Evolutionary conservation across 305 asterid genomes (phyloP).

Genomic region (Ilex paraguariensis): DNA sequence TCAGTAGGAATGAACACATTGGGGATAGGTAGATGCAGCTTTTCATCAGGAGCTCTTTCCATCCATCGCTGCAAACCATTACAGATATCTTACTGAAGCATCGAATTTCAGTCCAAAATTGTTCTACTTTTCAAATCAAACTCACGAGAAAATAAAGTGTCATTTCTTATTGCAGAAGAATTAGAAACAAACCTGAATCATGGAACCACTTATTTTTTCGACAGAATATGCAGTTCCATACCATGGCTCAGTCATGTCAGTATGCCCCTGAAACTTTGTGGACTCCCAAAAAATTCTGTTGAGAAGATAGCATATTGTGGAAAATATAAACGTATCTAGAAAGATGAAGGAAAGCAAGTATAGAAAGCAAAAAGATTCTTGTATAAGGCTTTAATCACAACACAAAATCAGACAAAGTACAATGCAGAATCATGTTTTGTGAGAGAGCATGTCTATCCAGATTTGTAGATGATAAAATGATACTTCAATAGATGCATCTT

Average conservation of each 20-base stretch:
- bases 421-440: too few species aligned
- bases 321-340: background rate
- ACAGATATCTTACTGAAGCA: background rate
- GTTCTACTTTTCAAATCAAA: background rate
- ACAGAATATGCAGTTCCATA: constrained; percentile 82
- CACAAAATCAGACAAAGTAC: too few species aligned
- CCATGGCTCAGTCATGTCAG: constrained; percentile 80
- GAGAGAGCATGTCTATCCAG: too few species aligned
- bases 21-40: constrained; percentile 67
- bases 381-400: too few species aligned
- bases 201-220: constrained; percentile 54
- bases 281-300: constrained; percentile 96
- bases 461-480: too few species aligned
- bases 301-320: constrained; percentile 6
- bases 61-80: constrained; percentile 62
- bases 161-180: constrained; percentile 8
- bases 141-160: constrained; percentile 8
- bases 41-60: constrained; percentile 56
- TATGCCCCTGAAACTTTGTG: constrained; percentile 71
- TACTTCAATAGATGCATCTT: too few species aligned
- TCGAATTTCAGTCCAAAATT: too few species aligned
- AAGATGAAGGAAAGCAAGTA: too few species aligned
- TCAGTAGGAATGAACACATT: constrained; percentile 91
- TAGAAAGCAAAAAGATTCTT: too few species aligned
- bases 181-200: constrained; percentile 60